Evolutionary conservation across 192 early-diverging fungal genomes (phyloP).

Genomic region (Coemansia sp.): DNA sequence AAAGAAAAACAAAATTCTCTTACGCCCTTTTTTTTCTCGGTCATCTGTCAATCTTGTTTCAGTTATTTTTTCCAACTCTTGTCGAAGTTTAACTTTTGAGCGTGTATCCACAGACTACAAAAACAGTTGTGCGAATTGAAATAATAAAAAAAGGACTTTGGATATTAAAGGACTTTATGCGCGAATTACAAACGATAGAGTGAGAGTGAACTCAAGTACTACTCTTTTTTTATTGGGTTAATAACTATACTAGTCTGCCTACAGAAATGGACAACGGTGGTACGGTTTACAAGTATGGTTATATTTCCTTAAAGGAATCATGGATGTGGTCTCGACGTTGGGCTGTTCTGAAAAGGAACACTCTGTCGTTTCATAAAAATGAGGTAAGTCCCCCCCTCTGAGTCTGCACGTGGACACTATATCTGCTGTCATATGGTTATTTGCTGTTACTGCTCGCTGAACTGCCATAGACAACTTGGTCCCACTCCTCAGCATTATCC

Average conservation of each 20-base stretch:
- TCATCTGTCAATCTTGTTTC: not conserved
- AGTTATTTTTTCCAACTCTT: not conserved
- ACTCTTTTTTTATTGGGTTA: not conserved
- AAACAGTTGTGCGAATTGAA: not conserved
- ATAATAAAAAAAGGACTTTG: not conserved
- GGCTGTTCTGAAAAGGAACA: conserved; percentile 83
- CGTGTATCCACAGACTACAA: not conserved
- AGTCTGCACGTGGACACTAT: not conserved
- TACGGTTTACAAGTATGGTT: conserved; percentile 43
- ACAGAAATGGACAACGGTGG: conserved; percentile 39
- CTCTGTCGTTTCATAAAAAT: conserved; percentile 89
- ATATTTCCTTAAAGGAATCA: conserved; percentile 71
- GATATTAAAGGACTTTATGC: not conserved
- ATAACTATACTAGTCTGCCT: not conserved
- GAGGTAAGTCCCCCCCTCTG: conserved; percentile 83
- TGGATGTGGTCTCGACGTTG: conserved; percentile 97
- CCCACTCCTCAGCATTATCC: not conserved
- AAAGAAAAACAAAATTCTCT: not conserved
- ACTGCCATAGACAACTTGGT: conserved; percentile 1
- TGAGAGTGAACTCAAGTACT: too few species aligned
- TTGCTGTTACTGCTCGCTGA: conserved; percentile 16
- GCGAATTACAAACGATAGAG: not conserved
- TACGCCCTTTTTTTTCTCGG: not conserved
- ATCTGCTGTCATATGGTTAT: not conserved
- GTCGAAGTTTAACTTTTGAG: not conserved